Base-by-base conservation (phyloP, 2,329 filamentous ascomycete species). In the Aspergillus tamarii region DNA sequence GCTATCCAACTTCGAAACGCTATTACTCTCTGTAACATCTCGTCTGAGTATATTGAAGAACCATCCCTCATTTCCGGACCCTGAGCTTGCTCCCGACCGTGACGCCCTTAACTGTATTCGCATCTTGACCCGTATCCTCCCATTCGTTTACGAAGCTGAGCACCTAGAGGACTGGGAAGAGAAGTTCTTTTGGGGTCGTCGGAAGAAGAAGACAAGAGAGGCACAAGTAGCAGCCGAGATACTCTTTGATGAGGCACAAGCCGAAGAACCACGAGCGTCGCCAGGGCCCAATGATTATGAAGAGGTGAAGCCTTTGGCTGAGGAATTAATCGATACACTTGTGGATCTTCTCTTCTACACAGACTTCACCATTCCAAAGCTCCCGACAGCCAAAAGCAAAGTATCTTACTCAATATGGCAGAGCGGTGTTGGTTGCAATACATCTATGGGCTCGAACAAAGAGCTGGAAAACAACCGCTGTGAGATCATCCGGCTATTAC, bases 391-490 rank as follows among this genome's bases (percentile, higher is more conserved):
- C 60, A 93, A 91, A 73, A 86, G 87, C 66, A 96, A 95, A 76
- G 91, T 97, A 61, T 91, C 90, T 9, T 97, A 95, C 79, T 91
- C 93, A 60, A 98, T 99, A 75, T 99, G 95, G 95, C 93, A 97
- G 81, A 98, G 92, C 74, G 95, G 95, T 55, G 94, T 99, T 34
- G 95, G 95, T 16, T 98, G 94, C 82, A 96, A 97, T 77, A 92
- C 91, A 19, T 88, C 93, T 6, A 89, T 96, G 70, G 90, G 90
- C 11, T 94, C 93, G 4, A 97, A 90, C 59, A 96, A 93, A 77
- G 94, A 98, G 72, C 90, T 92, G 63, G 95, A 99, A 81, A 96
- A 86, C 80, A 97, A 97, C 78, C 88, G 95, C 64, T 93, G 91
- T 68, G 95, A 99, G 79, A 90, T 97, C 34, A 79, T 98, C 71